phyloP scores from a whole-genome alignment of 805 yeast genomes.

The Myxozyma neotropica region DNA sequence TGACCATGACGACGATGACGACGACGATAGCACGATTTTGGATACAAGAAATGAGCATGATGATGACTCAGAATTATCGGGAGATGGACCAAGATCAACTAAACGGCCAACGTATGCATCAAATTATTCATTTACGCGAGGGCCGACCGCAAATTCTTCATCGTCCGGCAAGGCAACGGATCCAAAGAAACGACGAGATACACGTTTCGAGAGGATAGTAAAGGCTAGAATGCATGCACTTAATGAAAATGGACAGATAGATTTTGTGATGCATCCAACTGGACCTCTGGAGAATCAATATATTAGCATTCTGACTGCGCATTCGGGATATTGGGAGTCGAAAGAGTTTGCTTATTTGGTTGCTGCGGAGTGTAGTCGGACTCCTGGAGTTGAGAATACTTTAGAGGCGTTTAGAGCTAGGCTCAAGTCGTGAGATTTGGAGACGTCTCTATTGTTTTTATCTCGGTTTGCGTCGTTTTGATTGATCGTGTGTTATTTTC shows the following conservation, averaged over 20 bases:
- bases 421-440: not conserved
- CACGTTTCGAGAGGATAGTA: slow-evolving; percentile 12
- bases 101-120: slow-evolving; percentile 5
- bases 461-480: too few species aligned
- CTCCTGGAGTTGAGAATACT: slow-evolving; percentile 38
- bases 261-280: slow-evolving; percentile 64
- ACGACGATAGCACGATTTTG: not conserved
- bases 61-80: not conserved
- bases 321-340: slow-evolving; percentile 87
- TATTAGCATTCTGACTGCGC: slow-evolving; percentile 82
- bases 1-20: slow-evolving; percentile 15
- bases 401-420: slow-evolving; percentile 33
- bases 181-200: not conserved
- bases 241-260: slow-evolving; percentile 81
- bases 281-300: slow-evolving; percentile 76
- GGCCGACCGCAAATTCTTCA: slow-evolving; percentile 12
- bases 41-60: not conserved
- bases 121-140: slow-evolving; percentile 21
- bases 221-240: slow-evolving; percentile 51
- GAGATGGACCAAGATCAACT: not conserved
- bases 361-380: slow-evolving; percentile 43
- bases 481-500: too few species aligned
- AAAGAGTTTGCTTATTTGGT: slow-evolving; percentile 71
- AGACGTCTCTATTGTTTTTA: too few species aligned
- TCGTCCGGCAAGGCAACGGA: not conserved